These are phyloP conservation scores for Neoscytalidium dimidiatum DNA, from an alignment of 2,329 filamentous ascomycete species.

Conservation along the genomic window DNA sequence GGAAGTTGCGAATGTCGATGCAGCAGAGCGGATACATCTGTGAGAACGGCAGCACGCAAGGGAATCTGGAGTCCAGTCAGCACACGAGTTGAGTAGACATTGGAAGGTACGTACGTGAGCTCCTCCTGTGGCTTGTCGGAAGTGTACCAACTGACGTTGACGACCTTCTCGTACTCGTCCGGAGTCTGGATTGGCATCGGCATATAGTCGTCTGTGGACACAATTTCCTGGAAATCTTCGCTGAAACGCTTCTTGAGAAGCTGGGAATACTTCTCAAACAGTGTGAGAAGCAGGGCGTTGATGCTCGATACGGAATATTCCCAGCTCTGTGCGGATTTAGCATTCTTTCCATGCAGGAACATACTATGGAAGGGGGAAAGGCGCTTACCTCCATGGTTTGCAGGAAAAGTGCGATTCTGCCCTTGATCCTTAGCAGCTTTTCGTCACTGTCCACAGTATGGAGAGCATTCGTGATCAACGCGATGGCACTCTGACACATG, in stretches of 20 bases:
- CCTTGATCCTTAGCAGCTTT: slow-evolving; percentile 90
- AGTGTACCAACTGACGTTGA: slow-evolving; percentile 94
- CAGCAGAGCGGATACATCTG: slow-evolving; percentile 99
- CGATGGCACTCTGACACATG: slow-evolving; percentile 87
- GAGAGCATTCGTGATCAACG: slow-evolving; percentile 77
- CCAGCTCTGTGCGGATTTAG: slow-evolving; percentile 65
- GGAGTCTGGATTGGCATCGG: slow-evolving; percentile 92
- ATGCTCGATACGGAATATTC: slow-evolving; percentile 80
- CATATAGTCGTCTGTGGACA: slow-evolving; percentile 98
- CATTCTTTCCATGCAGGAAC: not conserved
- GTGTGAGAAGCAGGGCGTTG: slow-evolving; percentile 79
- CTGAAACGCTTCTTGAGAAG: slow-evolving; percentile 89
- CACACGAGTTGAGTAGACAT: slow-evolving; percentile 16
- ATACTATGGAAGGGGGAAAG: slow-evolving; percentile 6
- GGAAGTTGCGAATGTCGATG: slow-evolving; percentile 95
- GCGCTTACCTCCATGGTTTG: slow-evolving; percentile 95
- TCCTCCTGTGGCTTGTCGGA: slow-evolving; percentile 77
- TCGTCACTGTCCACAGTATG: slow-evolving; percentile 84
- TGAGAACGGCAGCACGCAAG: slow-evolving; percentile 93
- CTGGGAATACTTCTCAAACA: slow-evolving; percentile 94
- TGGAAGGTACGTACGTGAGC: slow-evolving; percentile 61
- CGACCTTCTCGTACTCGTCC: slow-evolving; percentile 93
- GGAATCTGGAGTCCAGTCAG: slow-evolving; percentile 63
- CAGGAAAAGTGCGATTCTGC: slow-evolving; percentile 88
- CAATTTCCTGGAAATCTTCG: slow-evolving; percentile 90